Conservation (phyloP, 2,329 filamentous ascomycete species). For the Fusarium azukiicola region DNA sequence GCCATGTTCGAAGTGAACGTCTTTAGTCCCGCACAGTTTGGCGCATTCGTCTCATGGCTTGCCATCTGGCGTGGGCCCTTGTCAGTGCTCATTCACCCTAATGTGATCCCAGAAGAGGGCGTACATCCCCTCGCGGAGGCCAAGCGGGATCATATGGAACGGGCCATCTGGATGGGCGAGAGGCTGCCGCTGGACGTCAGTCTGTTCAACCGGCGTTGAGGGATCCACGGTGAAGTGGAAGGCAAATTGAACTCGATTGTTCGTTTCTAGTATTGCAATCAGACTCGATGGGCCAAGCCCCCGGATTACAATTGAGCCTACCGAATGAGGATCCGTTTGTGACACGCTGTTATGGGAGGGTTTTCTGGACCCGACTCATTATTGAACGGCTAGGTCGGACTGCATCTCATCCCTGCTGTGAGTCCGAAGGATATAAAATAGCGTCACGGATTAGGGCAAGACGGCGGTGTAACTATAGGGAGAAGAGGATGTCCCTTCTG, state of each 20-base stretch:
- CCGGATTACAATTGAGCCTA: no score
- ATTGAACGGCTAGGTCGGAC: no score
- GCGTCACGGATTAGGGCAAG: no score
- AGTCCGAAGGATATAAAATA: no score
- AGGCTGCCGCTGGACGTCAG: constrained; percentile 77
- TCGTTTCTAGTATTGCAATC: no score
- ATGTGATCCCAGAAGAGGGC: constrained; percentile 78
- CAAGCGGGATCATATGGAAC: constrained; percentile 81
- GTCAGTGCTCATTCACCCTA: constrained; percentile 90
- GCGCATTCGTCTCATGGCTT: constrained; percentile 93
- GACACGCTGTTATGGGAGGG: no score
- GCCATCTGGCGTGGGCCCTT: constrained; percentile 90
- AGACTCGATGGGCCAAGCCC: no score
- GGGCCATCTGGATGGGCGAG: constrained; percentile 88
- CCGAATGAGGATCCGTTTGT: no score
- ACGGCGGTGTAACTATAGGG: no score
- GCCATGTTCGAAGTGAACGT: constrained; percentile 97
- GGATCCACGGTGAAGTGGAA: neutral
- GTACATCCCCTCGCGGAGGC: constrained; percentile 57
- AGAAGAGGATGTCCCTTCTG: no score
- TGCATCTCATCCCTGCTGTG: no score
- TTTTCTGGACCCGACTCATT: no score
- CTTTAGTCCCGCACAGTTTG: constrained; percentile 92
- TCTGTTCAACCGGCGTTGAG: constrained; percentile 35
- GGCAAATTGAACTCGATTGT: neutral